These are phyloP conservation scores for Hortaea sp. DNA, from an alignment of 2,329 filamentous ascomycete species.

Conservation along the genomic window DNA sequence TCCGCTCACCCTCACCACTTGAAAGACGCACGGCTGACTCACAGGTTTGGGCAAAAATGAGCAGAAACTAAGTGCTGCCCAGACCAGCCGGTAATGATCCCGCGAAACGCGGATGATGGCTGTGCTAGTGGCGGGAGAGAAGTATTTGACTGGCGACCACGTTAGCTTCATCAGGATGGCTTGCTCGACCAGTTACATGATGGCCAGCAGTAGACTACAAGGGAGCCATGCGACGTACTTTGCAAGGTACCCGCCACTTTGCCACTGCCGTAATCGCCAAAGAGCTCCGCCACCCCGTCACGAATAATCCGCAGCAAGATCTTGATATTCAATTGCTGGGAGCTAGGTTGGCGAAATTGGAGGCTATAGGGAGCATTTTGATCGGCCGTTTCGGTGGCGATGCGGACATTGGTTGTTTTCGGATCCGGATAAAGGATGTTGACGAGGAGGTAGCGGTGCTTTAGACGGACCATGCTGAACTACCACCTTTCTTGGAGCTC, in stretches of 20 bases:
- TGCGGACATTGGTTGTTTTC: slow-evolving; percentile 14
- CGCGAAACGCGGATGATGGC: slow-evolving; percentile 80
- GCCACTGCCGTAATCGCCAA: slow-evolving; percentile 83
- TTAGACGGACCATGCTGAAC: slow-evolving; percentile 75
- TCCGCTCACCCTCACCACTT: slow-evolving; percentile 78
- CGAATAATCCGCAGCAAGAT: slow-evolving; percentile 60
- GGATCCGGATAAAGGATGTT: slow-evolving; percentile 75
- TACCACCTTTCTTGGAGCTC: neutral
- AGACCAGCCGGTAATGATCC: slow-evolving; percentile 75
- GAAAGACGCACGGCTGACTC: slow-evolving; percentile 62
- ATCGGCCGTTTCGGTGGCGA: slow-evolving; percentile 18
- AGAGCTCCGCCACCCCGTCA: slow-evolving; percentile 59
- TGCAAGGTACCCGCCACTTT: slow-evolving; percentile 58
- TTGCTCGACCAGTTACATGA: neutral
- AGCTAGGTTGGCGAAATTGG: slow-evolving; percentile 68
- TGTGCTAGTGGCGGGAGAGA: slow-evolving; percentile 84
- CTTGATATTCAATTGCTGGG: slow-evolving; percentile 57
- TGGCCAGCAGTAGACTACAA: no score
- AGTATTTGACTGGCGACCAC: slow-evolving; percentile 65
- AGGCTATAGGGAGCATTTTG: slow-evolving; percentile 49
- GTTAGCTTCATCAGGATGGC: neutral
- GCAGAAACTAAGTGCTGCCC: slow-evolving; percentile 80
- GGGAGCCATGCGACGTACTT: slow-evolving; percentile 37
- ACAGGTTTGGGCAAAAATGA: slow-evolving; percentile 53
- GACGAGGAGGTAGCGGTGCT: slow-evolving; percentile 90